Evolutionary conservation across 2,329 filamentous ascomycete species (phyloP), one percentile per base, ranked within the genome.

Genomic region (Penicillium sp.): DNA sequence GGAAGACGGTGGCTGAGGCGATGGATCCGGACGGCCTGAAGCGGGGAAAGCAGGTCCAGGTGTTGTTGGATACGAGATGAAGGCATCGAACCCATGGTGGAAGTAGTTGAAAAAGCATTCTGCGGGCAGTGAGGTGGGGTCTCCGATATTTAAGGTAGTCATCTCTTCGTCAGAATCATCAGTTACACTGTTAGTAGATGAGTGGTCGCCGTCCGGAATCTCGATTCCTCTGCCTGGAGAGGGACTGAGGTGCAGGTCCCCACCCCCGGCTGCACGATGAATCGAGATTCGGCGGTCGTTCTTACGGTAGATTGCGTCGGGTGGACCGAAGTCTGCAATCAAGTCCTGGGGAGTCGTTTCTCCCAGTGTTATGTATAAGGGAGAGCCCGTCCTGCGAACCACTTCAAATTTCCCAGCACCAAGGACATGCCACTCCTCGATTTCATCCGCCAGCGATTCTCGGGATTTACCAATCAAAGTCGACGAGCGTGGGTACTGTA

Each of bases 31-130:
- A 22, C 64, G 50, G n/a, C 52, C 69, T 18, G 71, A 79, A 5
- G 79, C 76, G 13, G 87, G 88, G 0, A 89, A 86, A 7, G 79
- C 78, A 22, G 83, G 83, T 0, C 88, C 89, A 4, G 88, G 80
- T 5, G 81, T 71, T 0, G 84, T 85, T 0, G 90, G 88, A 31
- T 86, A 85, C 0, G 93, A 96, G n/a, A 99, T 84, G 5, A 97
- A 81, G 10, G 97, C 84, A 72, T 99, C 94, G 69, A 99, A 95
- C 2, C 94, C 94, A 60, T 96, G 87, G 62, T 93, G 89, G 70
- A 97, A 99, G 72, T 99, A 99, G 72, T 97, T 97, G 76, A 94
- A 97, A 72, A 97, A 99, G 62, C 88, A 92, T 66, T 83, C 80
- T 8, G 75, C 70, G 3, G 75, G 70, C n/a, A 76, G 60, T 7